Evolutionary conservation across 2,329 filamentous ascomycete genomes (phyloP).

Genomic region (Atkinsonella texensis): DNA sequence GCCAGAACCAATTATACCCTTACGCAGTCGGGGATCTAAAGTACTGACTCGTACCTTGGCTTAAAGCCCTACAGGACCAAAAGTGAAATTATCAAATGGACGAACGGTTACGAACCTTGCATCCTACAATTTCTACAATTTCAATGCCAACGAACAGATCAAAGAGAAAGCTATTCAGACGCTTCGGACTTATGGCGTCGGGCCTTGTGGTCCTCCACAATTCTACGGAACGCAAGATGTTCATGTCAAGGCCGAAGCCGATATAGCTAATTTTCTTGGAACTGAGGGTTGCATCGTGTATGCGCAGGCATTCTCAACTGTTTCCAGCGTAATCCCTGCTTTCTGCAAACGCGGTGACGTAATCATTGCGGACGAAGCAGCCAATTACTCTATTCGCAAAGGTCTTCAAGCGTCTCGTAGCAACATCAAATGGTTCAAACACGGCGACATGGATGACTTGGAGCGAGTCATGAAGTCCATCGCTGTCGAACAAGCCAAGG

Average conservation of each 20-base stretch:
- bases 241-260: conserved; percentile 91
- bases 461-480: conserved; percentile 77
- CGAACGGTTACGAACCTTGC: conserved; percentile 88
- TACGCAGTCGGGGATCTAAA: too few relatives aligned
- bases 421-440: conserved; percentile 85
- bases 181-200: conserved; percentile 88
- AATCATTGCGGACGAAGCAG: conserved; percentile 86
- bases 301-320: conserved; percentile 89
- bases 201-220: conserved; percentile 89
- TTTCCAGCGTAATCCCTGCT: conserved; percentile 90
- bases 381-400: conserved; percentile 90
- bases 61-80: conserved; percentile 71
- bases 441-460: conserved; percentile 91
- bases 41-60: neutral
- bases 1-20: too few relatives aligned
- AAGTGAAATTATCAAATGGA: conserved; percentile 77
- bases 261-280: conserved; percentile 83
- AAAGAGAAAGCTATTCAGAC: conserved; percentile 94
- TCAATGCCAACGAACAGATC: conserved; percentile 81
- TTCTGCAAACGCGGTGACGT: conserved; percentile 97
- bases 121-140: conserved; percentile 96
- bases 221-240: conserved; percentile 99
- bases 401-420: conserved; percentile 88
- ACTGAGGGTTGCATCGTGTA: conserved; percentile 88
- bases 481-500: conserved; percentile 70